Conservation (phyloP, 352 stramenopile species). For the Ophiocytium majus region DNA sequence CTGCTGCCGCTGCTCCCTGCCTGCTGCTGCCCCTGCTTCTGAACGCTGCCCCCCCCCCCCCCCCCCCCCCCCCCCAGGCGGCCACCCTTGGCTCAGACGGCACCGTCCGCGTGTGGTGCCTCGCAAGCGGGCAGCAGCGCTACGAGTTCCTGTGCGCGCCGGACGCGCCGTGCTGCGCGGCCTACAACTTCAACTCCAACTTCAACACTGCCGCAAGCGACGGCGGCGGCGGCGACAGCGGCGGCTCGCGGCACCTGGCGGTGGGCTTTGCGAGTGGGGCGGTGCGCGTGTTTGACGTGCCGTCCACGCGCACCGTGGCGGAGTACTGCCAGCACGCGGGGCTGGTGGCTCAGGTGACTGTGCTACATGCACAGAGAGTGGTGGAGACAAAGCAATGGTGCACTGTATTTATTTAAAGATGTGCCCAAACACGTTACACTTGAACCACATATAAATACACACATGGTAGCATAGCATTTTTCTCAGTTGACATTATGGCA, state of each 20-base stretch:
- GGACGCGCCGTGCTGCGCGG: conserved; percentile 67
- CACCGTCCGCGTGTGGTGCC: conserved; percentile 77
- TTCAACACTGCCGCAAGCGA: background rate
- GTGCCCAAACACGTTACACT: no score
- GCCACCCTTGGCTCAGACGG: conserved; percentile 70
- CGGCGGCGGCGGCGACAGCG: conserved; percentile 2
- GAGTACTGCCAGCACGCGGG: conserved; percentile 79
- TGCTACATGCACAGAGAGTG: no score
- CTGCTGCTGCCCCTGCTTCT: no score
- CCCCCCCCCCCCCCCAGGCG: conserved; percentile 46
- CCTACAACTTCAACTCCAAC: conserved; percentile 58
- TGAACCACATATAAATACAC: no score
- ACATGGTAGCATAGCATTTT: no score
- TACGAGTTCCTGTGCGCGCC: conserved; percentile 76
- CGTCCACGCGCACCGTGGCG: conserved; percentile 60
- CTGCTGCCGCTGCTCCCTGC: no score
- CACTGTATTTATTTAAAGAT: no score
- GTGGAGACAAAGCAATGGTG: no score
- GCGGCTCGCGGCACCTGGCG: conserved; percentile 58
- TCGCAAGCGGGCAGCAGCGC: conserved; percentile 64
- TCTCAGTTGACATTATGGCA: no score
- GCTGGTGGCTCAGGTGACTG: conserved; percentile 60
- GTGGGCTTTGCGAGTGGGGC: conserved; percentile 74
- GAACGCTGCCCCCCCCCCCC: no score
- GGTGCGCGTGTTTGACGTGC: conserved; percentile 77